These are phyloP conservation scores for Metroxylon sagu DNA, from an alignment of 176 grass and related monocot species.

Conservation along the genomic window DNA sequence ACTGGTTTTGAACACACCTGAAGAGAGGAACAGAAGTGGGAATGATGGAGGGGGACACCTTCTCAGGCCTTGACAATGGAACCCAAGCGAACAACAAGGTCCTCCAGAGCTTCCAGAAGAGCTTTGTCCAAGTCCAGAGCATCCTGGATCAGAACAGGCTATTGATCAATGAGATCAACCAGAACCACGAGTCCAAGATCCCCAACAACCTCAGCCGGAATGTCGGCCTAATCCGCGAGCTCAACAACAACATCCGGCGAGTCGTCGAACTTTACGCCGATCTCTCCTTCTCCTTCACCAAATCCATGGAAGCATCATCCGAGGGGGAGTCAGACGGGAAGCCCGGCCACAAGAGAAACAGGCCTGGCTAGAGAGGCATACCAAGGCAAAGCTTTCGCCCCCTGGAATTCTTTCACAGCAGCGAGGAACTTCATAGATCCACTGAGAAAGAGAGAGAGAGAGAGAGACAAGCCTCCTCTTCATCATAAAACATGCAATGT, in stretches of 20 bases:
- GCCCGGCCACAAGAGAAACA: constrained; percentile 35
- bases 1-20: too few relatives aligned
- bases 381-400: too few relatives aligned
- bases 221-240: constrained; percentile 69
- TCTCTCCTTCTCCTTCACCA: constrained; percentile 53
- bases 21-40: neutral
- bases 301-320: constrained; percentile 40
- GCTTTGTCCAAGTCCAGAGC: constrained; percentile 79
- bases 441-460: too few relatives aligned
- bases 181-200: constrained; percentile 61
- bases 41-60: constrained; percentile 60
- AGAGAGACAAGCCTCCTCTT: too few relatives aligned
- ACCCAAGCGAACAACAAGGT: constrained; percentile 40
- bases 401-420: neutral
- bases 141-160: constrained; percentile 69
- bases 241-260: constrained; percentile 83
- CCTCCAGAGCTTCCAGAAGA: constrained; percentile 67
- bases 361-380: constrained; percentile 17
- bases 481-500: too few relatives aligned
- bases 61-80: constrained; percentile 37
- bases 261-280: constrained; percentile 64
- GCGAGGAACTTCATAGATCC: neutral
- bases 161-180: constrained; percentile 82
- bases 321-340: constrained; percentile 40
- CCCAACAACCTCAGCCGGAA: constrained; percentile 58